phyloP scores from a whole-genome alignment of 2,329 filamentous ascomycete genomes.

The Nemania abortiva region DNA sequence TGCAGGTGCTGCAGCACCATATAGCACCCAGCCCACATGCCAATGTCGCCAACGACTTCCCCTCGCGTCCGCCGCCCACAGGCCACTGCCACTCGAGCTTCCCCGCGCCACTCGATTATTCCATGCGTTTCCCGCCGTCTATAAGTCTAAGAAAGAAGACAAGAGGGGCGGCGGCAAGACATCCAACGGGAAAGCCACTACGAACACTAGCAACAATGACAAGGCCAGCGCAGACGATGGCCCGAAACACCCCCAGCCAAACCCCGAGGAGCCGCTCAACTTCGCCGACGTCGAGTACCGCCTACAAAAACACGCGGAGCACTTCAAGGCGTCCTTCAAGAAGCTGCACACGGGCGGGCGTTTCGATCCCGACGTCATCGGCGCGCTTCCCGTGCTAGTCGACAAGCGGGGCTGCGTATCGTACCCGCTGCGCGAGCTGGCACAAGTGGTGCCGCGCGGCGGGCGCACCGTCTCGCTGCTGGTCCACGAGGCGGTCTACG shows the following conservation, averaged over 20 bases:
- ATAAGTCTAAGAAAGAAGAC: slow-evolving; percentile 34
- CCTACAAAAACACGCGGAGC: slow-evolving; percentile 56
- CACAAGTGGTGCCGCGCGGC: slow-evolving; percentile 64
- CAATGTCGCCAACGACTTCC: slow-evolving; percentile 5
- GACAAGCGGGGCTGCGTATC: slow-evolving; percentile 49
- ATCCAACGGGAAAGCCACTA: not conserved
- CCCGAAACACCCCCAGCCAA: slow-evolving; percentile 50
- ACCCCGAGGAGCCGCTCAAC: slow-evolving; percentile 61
- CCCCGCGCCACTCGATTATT: slow-evolving; percentile 11
- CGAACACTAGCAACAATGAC: slow-evolving; percentile 14
- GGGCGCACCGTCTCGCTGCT: slow-evolving; percentile 55
- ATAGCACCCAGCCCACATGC: slow-evolving; percentile 17
- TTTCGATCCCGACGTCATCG: slow-evolving; percentile 65
- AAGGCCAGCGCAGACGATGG: slow-evolving; percentile 25
- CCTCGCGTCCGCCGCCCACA: not conserved
- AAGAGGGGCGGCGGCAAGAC: slow-evolving; percentile 2
- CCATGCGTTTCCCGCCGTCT: slow-evolving; percentile 19
- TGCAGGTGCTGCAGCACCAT: slow-evolving; percentile 13
- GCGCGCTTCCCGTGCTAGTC: slow-evolving; percentile 57
- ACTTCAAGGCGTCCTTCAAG: slow-evolving; percentile 57
- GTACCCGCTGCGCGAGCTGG: slow-evolving; percentile 67
- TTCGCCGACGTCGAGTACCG: slow-evolving; percentile 62
- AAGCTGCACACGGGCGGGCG: slow-evolving; percentile 61
- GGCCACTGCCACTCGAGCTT: not conserved
- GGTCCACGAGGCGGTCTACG: slow-evolving; percentile 56